phyloP scores from a whole-genome alignment of 805 yeast genomes.

The Candida ascalaphidarum region DNA sequence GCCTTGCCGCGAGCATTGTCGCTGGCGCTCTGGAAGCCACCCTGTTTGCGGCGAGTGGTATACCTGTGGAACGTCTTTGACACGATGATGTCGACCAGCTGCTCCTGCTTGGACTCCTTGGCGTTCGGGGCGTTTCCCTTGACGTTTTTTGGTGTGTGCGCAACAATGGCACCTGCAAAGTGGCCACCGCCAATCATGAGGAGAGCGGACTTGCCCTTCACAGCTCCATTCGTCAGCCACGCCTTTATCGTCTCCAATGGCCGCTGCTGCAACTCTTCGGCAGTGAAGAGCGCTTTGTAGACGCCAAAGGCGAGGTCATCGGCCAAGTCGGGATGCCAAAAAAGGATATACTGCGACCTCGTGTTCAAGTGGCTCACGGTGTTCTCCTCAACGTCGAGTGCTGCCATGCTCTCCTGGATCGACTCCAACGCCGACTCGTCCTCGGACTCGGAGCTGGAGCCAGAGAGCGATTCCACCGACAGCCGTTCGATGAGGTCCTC shows the following conservation, averaged over 20 bases:
- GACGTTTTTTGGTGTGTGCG: constrained; percentile 52
- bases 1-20: constrained; percentile 94
- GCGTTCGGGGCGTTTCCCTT: constrained; percentile 48
- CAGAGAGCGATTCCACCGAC: constrained; percentile 51
- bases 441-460: constrained; percentile 32
- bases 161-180: constrained; percentile 89
- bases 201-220: constrained; percentile 52
- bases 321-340: constrained; percentile 41
- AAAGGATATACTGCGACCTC: constrained; percentile 59
- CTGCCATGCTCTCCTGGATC: constrained; percentile 13
- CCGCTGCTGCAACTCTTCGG: constrained; percentile 18
- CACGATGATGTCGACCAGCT: constrained; percentile 55
- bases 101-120: constrained; percentile 43
- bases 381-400: constrained; percentile 17
- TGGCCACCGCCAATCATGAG: constrained; percentile 98
- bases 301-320: constrained; percentile 48
- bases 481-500: constrained; percentile 43
- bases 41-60: constrained; percentile 94
- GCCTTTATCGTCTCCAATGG: constrained; percentile 34
- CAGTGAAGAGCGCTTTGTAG: constrained; percentile 55
- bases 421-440: constrained; percentile 14
- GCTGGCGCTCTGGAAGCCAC: constrained; percentile 91
- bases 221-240: constrained; percentile 10
- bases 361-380: constrained; percentile 51
- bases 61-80: constrained; percentile 91